Evolutionary conservation across 2,329 filamentous ascomycete species (phyloP), one percentile per base, ranked within the genome.

Genomic region (Pseudogymnoascus verrucosus): DNA sequence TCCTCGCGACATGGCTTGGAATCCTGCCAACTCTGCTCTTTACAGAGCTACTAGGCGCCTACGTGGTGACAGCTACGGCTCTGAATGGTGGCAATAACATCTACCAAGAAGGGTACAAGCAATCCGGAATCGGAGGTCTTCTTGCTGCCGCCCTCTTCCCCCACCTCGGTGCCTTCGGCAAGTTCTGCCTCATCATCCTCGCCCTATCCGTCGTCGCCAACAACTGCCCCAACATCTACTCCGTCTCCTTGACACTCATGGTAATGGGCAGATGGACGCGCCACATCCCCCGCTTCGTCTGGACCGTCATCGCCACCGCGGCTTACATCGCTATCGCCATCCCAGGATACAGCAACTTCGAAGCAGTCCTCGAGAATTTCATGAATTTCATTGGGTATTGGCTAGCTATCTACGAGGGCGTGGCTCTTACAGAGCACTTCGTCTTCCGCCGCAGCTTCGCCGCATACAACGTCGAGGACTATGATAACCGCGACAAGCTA

Each of bases 141-240:
- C 79, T 91, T 14, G 84, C 80, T 2, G 82, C 85, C 12, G 85
- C 89, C 3, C 79, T 91, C 1, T 78, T 87, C 64, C 82, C 84
- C 6, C 80, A 80, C 4, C 77, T 89, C 0, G 88, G 88, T 39
- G 79, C 78, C 54, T 91, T 91, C 71, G 89, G 89, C 67, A 81
- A 88, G 71, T 90, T 91, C 79, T 90, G 88, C 73, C 75, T 89
- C 26, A 80, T 88, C 62, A 78, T 89, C 57, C 80, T 90, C 7
- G 84, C 85, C 1, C 79, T 89, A 12, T 85, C 82, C 62, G 88
- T 88, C 71, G 80, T 89, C 66, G 87, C 85, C 64, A 89, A 88
- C 76, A 89, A 89, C 76, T 87, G 84, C 71, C 86, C 86, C 5
- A 89, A 89, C 72, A 84, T 88, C 73, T 91, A 92, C 79, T 89